Conservation (phyloP, 768 basidiomycete genomes). For the Leccinum broughii region DNA sequence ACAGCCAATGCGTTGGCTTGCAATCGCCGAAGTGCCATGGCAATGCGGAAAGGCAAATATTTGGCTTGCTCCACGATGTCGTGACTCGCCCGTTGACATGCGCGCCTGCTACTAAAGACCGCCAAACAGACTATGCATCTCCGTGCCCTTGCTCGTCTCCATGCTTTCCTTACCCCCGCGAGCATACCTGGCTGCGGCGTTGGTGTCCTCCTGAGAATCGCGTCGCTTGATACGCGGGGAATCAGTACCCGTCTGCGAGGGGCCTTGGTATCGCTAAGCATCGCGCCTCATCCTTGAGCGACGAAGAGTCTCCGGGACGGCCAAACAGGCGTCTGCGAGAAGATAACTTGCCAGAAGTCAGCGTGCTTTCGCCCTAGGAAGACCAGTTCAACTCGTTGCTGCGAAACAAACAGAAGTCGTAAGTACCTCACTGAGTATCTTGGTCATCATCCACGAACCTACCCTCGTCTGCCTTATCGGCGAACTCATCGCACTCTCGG, state of each 20-base stretch:
- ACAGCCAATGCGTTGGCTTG: neutral
- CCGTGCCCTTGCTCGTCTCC: constrained; percentile 47
- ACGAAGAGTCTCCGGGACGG: constrained; percentile 44
- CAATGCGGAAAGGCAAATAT: neutral
- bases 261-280: constrained; percentile 27
- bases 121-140: constrained; percentile 36
- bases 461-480: constrained; percentile 30
- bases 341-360: constrained; percentile 36
- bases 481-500: constrained; percentile 58
- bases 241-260: constrained; percentile 23
- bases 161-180: constrained; percentile 48
- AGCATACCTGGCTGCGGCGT: constrained; percentile 34
- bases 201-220: constrained; percentile 27
- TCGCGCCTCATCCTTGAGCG: constrained; percentile 38
- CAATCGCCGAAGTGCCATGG: neutral
- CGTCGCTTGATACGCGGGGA: constrained; percentile 23
- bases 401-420: constrained; percentile 20
- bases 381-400: neutral
- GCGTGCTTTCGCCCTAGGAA: constrained; percentile 51
- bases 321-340: constrained; percentile 58
- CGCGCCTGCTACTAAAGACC: constrained; percentile 4
- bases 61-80: constrained; percentile 2
- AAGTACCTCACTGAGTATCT: constrained; percentile 61
- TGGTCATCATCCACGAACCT: constrained; percentile 49
- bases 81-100: constrained; percentile 9